phyloP scores from a whole-genome alignment of 2,329 filamentous ascomycete species.

The Xylaria sp. region DNA sequence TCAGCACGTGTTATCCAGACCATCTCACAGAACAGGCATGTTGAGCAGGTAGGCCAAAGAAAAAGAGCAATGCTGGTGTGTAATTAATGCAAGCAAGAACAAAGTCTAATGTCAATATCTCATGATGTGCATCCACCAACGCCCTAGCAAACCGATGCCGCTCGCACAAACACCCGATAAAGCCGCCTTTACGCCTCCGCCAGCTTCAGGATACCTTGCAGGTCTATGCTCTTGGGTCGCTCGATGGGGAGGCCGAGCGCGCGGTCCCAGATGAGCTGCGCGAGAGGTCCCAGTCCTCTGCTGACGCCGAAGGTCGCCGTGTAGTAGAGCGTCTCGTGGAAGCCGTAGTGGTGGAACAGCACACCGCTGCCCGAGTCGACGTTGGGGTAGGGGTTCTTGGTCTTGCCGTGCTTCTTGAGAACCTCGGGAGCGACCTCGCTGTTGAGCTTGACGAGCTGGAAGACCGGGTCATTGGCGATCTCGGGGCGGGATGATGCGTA shows the following conservation, averaged over 20 bases:
- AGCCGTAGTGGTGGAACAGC: constrained; percentile 96
- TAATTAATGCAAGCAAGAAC: constrained; percentile 3
- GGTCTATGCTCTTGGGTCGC: constrained; percentile 95
- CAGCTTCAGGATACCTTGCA: constrained; percentile 79
- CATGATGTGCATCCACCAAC: constrained; percentile 18
- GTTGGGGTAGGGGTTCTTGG: constrained; percentile 96
- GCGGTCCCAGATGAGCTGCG: constrained; percentile 95
- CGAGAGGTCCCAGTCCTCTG: constrained; percentile 79
- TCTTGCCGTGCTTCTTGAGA: constrained; percentile 94
- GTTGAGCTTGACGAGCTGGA: constrained; percentile 92
- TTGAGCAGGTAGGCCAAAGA: neutral
- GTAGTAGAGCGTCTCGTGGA: constrained; percentile 97
- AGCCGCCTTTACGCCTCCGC: constrained; percentile 43
- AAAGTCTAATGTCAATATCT: constrained; percentile 23
- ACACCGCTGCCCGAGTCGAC: constrained; percentile 93
- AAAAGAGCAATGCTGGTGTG: neutral
- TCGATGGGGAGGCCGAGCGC: constrained; percentile 94
- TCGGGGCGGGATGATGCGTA: constrained; percentile 84
- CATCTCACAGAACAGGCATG: no score
- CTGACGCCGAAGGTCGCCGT: constrained; percentile 72
- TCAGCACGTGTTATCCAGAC: neutral
- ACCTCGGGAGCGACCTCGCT: constrained; percentile 88
- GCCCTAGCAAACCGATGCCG: constrained; percentile 11
- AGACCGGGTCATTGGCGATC: constrained; percentile 85
- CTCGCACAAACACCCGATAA: constrained; percentile 9